Conservation (phyloP, 352 stramenopile genomes). For the Phytophthora agathidicida region DNA sequence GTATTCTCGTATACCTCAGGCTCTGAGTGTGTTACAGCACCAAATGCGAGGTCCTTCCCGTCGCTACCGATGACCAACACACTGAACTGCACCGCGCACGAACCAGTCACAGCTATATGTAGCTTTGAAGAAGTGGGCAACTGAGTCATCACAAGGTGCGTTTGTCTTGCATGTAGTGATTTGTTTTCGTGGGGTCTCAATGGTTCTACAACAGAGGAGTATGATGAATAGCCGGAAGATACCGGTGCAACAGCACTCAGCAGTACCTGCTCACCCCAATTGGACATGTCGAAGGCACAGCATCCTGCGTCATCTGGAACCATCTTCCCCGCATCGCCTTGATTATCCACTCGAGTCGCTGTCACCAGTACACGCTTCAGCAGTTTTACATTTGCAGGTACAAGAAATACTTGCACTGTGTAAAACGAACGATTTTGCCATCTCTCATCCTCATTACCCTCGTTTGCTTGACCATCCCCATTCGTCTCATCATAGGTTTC, state of each 20-base stretch:
- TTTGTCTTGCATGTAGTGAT: not conserved
- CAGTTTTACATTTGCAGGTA: conserved; percentile 40
- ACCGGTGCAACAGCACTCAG: conserved; percentile 26
- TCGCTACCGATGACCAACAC: conserved; percentile 1
- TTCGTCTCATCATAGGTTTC: not conserved
- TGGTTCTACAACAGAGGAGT: conserved; percentile 42
- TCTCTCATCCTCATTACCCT: not conserved
- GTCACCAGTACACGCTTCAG: conserved; percentile 44
- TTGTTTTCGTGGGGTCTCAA: too few relatives aligned
- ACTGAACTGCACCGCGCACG: not conserved
- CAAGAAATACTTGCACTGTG: conserved; percentile 41
- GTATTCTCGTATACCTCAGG: not conserved
- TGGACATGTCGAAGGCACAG: conserved; percentile 65
- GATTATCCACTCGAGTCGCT: conserved; percentile 44
- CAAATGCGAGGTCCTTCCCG: conserved; percentile 3
- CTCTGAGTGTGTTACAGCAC: not conserved
- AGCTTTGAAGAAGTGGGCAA: conserved; percentile 20
- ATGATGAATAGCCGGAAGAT: conserved; percentile 34
- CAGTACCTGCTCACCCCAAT: conserved; percentile 60
- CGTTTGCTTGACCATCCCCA: not conserved
- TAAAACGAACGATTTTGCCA: conserved; percentile 58
- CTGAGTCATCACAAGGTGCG: conserved; percentile 31
- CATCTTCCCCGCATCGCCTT: conserved; percentile 35
- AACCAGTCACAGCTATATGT: conserved; percentile 11
- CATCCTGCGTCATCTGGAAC: conserved; percentile 47